Conservation (phyloP, 1,284 basidiomycete species). For the Moesziomyces sp. region DNA sequence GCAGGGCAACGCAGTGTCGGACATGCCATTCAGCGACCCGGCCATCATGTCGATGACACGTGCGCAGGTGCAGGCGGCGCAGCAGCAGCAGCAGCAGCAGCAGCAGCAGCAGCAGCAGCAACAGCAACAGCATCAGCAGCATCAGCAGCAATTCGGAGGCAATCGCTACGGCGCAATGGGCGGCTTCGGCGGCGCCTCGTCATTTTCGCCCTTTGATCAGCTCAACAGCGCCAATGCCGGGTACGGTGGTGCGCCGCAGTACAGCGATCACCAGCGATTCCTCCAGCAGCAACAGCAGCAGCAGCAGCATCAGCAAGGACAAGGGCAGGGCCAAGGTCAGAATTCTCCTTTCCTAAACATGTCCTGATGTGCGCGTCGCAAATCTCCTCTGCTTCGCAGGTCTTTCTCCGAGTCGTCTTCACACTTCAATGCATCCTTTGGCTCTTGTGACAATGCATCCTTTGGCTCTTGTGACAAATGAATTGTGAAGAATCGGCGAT, state of each 20-base stretch:
- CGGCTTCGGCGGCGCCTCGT: slow-evolving; percentile 26
- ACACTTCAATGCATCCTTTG: background rate
- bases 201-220: slow-evolving; percentile 48
- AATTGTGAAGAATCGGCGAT: too few species aligned
- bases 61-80: slow-evolving; percentile 48
- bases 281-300: slow-evolving; percentile 31
- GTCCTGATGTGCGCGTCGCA: slow-evolving; percentile 9
- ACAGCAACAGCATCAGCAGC: slow-evolving; percentile 21
- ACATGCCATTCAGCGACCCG: slow-evolving; percentile 53
- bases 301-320: slow-evolving; percentile 32
- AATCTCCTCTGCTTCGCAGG: background rate
- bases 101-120: slow-evolving; percentile 45
- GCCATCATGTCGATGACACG: slow-evolving; percentile 61
- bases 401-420: slow-evolving; percentile 5
- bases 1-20: slow-evolving; percentile 19
- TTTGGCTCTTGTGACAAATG: too few species aligned
- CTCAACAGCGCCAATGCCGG: slow-evolving; percentile 27
- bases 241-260: slow-evolving; percentile 28
- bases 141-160: slow-evolving; percentile 36
- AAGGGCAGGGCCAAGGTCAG: slow-evolving; percentile 31
- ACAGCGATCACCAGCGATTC: slow-evolving; percentile 38
- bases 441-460: background rate
- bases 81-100: slow-evolving; percentile 52
- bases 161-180: slow-evolving; percentile 34
- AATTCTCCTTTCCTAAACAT: slow-evolving; percentile 27